Evolutionary conservation across 805 yeast genomes (phyloP).

Genomic region (Candida bentonensis): DNA sequence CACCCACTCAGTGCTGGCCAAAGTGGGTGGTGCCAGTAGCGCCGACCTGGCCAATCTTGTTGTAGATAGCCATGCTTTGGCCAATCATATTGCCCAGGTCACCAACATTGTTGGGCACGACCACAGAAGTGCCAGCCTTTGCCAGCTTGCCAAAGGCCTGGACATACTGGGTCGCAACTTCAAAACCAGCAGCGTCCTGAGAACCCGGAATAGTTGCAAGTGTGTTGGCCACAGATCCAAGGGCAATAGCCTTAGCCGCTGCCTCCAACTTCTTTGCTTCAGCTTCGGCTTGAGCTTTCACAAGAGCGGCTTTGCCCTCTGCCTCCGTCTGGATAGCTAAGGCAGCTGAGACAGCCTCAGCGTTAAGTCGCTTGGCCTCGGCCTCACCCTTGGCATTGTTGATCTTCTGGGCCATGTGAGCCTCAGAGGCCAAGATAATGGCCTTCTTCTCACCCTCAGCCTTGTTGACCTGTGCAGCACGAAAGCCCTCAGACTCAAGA

Average conservation of each 20-base stretch:
- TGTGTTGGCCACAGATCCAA: conserved; percentile 48
- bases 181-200: conserved; percentile 54
- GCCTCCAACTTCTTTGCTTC: conserved; percentile 51
- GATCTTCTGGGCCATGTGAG: conserved; percentile 43
- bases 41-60: too few species aligned
- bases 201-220: conserved; percentile 58
- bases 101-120: conserved; percentile 57
- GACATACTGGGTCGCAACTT: conserved; percentile 69
- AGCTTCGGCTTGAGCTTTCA: conserved; percentile 56
- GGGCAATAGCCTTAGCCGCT: conserved; percentile 58
- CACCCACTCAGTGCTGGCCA: too few species aligned
- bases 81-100: conserved; percentile 60
- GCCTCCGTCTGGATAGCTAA: neutral
- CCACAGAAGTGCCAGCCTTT: conserved; percentile 59
- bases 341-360: neutral
- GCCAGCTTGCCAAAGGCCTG: conserved; percentile 68
- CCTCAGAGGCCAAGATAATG: conserved; percentile 58
- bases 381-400: conserved; percentile 66
- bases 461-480: conserved; percentile 60
- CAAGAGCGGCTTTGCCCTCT: conserved; percentile 22
- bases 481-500: conserved; percentile 66
- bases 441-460: conserved; percentile 68
- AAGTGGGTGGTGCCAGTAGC: too few species aligned
- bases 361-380: conserved; percentile 40
- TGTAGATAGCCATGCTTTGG: conserved; percentile 54